These are phyloP conservation scores for Chaetomium sp. DNA, from an alignment of 2,329 filamentous ascomycete species.

Conservation along the genomic window DNA sequence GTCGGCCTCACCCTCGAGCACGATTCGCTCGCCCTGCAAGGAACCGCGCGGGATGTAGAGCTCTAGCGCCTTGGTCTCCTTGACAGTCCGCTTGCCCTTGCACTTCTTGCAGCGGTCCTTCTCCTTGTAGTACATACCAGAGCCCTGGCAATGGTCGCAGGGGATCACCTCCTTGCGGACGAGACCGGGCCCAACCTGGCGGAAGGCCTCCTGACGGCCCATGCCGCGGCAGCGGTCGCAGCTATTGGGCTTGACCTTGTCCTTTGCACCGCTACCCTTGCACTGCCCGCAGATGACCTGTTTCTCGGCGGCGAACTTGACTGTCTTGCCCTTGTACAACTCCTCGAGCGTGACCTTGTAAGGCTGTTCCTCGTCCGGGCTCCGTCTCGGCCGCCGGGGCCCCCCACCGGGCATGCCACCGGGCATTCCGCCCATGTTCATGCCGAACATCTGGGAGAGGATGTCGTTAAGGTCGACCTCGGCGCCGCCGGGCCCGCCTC, in stretches of 20 bases:
- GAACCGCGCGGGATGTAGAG: slow-evolving; percentile 92
- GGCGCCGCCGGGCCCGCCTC: slow-evolving; percentile 64
- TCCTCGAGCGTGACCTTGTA: slow-evolving; percentile 93
- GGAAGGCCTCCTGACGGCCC: slow-evolving; percentile 75
- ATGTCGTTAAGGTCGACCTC: slow-evolving; percentile 90
- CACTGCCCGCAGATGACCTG: slow-evolving; percentile 86
- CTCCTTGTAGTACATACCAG: slow-evolving; percentile 86
- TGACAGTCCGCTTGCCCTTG: slow-evolving; percentile 85
- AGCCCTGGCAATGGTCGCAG: slow-evolving; percentile 81
- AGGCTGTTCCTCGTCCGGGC: slow-evolving; percentile 82
- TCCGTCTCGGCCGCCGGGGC: slow-evolving; percentile 66
- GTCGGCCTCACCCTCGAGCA: slow-evolving; percentile 90
- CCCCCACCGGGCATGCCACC: slow-evolving; percentile 52
- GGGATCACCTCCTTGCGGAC: slow-evolving; percentile 77
- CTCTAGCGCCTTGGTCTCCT: slow-evolving; percentile 92
- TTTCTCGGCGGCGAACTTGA: slow-evolving; percentile 94
- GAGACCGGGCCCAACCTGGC: slow-evolving; percentile 83
- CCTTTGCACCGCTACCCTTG: slow-evolving; percentile 86
- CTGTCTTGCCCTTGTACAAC: slow-evolving; percentile 97
- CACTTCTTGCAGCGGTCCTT: slow-evolving; percentile 99
- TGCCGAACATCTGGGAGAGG: slow-evolving; percentile 87
- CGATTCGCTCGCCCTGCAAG: slow-evolving; percentile 84
- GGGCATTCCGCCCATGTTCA: slow-evolving; percentile 60
- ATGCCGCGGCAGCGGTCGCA: slow-evolving; percentile 84
- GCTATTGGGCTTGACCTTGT: slow-evolving; percentile 80